These are phyloP conservation scores for Leccinellum albellum DNA, from an alignment of 768 basidiomycete genomes.

Conservation along the genomic window DNA sequence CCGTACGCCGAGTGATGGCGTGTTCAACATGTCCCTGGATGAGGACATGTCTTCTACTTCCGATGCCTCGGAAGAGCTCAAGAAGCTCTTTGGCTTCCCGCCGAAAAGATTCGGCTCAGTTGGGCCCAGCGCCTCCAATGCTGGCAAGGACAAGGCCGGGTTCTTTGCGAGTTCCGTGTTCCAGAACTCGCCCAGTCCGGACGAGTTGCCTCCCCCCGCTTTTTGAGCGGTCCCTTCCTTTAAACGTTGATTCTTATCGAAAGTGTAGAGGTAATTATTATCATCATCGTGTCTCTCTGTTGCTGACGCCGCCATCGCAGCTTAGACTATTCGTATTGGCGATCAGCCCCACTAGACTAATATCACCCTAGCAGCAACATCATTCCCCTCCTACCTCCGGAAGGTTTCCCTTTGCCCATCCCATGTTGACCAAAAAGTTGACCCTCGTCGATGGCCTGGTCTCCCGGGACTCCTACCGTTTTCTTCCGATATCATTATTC, in stretches of 20 bases:
- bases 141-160: conserved; percentile 36
- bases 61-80: conserved; percentile 36
- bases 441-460: conserved; percentile 10
- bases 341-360: conserved; percentile 35
- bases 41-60: conserved; percentile 50
- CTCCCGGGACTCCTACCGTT: conserved; percentile 26
- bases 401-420: conserved; percentile 23
- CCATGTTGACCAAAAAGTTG: conserved; percentile 3
- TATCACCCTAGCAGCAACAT: conserved; percentile 33
- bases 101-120: conserved; percentile 29
- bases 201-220: conserved; percentile 69
- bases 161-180: conserved; percentile 80
- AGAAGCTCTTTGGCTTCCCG: conserved; percentile 33
- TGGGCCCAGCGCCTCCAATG: conserved; percentile 24
- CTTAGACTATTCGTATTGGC: conserved; percentile 38
- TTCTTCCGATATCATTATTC: conserved; percentile 41
- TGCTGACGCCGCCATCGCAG: conserved; percentile 11
- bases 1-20: conserved; percentile 66
- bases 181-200: conserved; percentile 85
- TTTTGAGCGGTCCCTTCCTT: conserved; percentile 44
- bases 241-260: conserved; percentile 17
- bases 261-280: conserved; percentile 39
- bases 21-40: conserved; percentile 75
- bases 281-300: neutral
- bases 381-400: conserved; percentile 26